A percentile compares a stretch with the other conserved stretches of the same genome.
Conservation (phyloP, 164 flowering plant species). For the Stephania japonica region DNA sequence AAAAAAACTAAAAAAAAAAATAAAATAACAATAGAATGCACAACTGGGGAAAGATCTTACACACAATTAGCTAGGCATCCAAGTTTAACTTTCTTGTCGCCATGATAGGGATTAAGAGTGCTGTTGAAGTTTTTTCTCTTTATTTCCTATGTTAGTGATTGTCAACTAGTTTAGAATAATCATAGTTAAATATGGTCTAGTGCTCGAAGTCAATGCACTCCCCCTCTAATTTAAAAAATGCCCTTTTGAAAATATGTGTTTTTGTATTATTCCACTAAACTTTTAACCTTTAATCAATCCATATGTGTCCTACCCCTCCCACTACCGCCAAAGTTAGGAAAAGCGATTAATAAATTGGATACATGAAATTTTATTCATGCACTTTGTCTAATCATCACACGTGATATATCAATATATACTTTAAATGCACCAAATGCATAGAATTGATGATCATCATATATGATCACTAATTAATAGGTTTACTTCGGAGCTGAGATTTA, state of each 20-base stretch:
- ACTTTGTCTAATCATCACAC: background rate
- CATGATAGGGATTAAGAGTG: slow-evolving; percentile 21
- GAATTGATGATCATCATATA: background rate
- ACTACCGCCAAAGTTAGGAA: background rate
- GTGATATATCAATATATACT: background rate
- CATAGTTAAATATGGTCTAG: slow-evolving; percentile 7
- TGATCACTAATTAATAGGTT: background rate
- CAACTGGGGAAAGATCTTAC: background rate
- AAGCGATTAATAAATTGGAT: background rate
- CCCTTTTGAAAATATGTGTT: background rate
- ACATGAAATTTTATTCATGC: background rate
- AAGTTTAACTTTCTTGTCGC: slow-evolving; percentile 31
- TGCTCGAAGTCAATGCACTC: slow-evolving; percentile 4
- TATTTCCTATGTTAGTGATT: slow-evolving; percentile 18
- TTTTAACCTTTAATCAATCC: background rate
- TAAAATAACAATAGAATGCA: too few species aligned
- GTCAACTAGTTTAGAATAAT: slow-evolving; percentile 19
- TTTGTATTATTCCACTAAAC: background rate
- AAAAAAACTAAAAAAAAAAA: too few species aligned
- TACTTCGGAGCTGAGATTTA: background rate
- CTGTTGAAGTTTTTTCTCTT: background rate
- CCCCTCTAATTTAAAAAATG: background rate
- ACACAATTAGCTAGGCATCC: slow-evolving; percentile 12
- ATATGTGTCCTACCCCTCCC: background rate
- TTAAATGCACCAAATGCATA: background rate